Base-by-base conservation (phyloP, 169 alveolate genomes). In the Pseudocohnilembus persalinus region DNA sequence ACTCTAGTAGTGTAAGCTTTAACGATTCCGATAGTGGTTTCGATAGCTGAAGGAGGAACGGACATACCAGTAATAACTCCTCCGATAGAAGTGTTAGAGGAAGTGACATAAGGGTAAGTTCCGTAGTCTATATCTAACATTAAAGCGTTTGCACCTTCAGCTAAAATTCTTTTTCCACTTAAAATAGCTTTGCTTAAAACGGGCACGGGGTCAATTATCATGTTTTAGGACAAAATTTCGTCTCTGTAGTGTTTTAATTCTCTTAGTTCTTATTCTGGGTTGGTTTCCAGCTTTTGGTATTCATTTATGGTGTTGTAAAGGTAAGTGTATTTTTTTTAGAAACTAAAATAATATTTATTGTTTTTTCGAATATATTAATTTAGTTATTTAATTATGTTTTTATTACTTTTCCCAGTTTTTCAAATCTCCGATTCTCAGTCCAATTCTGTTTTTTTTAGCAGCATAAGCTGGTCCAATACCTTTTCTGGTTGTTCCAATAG, bases 401-500 rank as follows among this genome's bases (percentile, higher is more conserved):
- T 88, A 95, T 93, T 64, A 88, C 74, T 86, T 86, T 29, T 92
- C 94, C 96, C 96, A 94, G 83, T 94, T 94, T 35, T 34, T 32
- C 34, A 95, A 91, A 73, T 94, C 92, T 31, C 97, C 98, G 29
- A 96, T 85, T 88, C 98, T 94, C 72, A 97, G 89, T 29, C 99
- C 99, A 77, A 94, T 90, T 90, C 99, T 91, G 25, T 94, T 91
- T 20, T 93, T 95, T 87, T 96, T 98, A 49, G 98, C 92, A 6
- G 99, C 93, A 88, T 98, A 96, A 72, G 99, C 93, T 27, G 99
- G 99, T 15, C 99, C 99, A 32, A 98, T 98, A 26, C 99, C 99
- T 83, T 97, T 91, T 80, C 93, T 94, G 4, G 99, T 98, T 0
- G 99, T 98, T 24, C 99, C 99, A n/a, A 98, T 88, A 73, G 89